Evolutionary conservation across 2,329 filamentous ascomycete species (phyloP), one percentile per base, ranked within the genome.

Genomic region (Teratosphaeria pseudoeucalypti): DNA sequence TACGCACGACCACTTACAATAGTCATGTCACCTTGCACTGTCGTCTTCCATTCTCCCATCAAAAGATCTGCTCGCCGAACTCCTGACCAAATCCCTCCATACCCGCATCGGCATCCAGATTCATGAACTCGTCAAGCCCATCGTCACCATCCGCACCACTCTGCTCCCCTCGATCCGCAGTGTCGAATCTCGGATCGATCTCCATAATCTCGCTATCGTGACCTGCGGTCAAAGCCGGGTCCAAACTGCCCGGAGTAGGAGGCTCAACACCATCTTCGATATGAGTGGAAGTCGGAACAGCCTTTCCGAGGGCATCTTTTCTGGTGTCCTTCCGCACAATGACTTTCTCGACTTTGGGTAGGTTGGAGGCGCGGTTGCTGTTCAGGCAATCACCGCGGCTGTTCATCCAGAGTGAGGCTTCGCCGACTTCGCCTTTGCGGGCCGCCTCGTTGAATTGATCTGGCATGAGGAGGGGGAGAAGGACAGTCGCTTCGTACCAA

Each of bases 401-500:
- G 56, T 75, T 75, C 71, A 75, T 73, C 63, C 66, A 70, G 9
- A 70, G 60, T 1, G 68, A 64, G 3, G 70, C 70, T 60, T 75
- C 73, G 29, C 63, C 62, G 2, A 73, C 64, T 12, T 73, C 70
- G 26, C 73, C 73, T 34, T 66, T 65, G 1, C 65, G 59, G 27
- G 62, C 58, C 19, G 64, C 61, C 27, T 67, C 62, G 14, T 67
- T 65, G 59, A 65, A 73, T 3, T 34, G 57, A 16, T 59, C 65
- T n/a, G 60, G 60, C 47, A 72, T 67, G 2, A 77, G 67, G 37
- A 76, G 71, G 4, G 75, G 75, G 27, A 82, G 75, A 2, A 84
- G 71, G 1, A 79, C 68, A 52, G 74, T 77, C 2, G 79, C 79
- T 68, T 85, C 82, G 68, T 85, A 85, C 82, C 82, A 85, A 10